A percentile compares a stretch with the other conserved stretches of the same genome.
These are phyloP conservation scores for Circinella umbellata DNA, from an alignment of 371 early-diverging fungal genomes.

Conservation along the genomic window DNA sequence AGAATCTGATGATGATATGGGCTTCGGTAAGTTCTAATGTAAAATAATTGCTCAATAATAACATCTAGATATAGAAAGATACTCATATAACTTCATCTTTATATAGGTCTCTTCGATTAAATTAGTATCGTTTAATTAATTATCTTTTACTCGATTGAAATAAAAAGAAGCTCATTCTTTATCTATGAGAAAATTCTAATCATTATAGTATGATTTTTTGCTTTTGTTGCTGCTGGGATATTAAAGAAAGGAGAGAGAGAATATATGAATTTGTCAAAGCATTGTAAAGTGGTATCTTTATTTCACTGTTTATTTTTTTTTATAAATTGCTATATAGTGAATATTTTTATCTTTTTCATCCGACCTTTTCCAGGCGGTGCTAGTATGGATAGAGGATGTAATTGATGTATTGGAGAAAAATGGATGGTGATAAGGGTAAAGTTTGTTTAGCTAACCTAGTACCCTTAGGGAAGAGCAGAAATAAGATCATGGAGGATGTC, in stretches of 20 bases:
- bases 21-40: conserved; percentile 68
- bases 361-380: not conserved
- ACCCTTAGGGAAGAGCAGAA: conserved; percentile 23
- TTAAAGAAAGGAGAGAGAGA: no score
- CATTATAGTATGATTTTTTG: not conserved
- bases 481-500: conserved; percentile 83
- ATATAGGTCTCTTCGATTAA: conserved; percentile 85
- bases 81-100: not conserved
- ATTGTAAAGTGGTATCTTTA: no score
- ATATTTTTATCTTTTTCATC: not conserved
- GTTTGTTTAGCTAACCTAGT: not conserved
- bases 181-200: not conserved
- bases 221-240: no score
- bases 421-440: not conserved
- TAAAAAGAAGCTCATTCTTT: not conserved
- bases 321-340: no score
- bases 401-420: not conserved
- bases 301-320: no score
- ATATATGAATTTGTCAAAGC: no score
- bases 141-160: no score
- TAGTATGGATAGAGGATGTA: no score
- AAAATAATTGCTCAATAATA: not conserved
- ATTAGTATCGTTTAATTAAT: not conserved
- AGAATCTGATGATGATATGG: conserved; percentile 94
- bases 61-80: not conserved